These are phyloP conservation scores for Cordyceps fumosorosea DNA, from an alignment of 2,329 filamentous ascomycete genomes.

Conservation along the genomic window DNA sequence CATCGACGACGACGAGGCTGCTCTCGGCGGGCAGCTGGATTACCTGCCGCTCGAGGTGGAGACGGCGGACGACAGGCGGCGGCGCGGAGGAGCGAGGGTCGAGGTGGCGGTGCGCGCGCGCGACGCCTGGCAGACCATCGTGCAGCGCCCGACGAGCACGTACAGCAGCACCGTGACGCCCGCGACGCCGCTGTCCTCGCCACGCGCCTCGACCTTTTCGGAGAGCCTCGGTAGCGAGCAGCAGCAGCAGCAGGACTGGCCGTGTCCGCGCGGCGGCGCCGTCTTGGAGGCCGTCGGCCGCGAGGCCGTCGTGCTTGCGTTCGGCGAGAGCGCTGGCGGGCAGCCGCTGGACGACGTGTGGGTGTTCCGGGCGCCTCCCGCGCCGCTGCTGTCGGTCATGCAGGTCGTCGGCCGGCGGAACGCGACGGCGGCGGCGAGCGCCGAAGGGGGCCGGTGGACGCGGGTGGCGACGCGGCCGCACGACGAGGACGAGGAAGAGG, in stretches of 20 bases:
- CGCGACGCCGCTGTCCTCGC: background rate
- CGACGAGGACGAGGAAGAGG: slow-evolving; percentile 47
- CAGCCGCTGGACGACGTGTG: slow-evolving; percentile 56
- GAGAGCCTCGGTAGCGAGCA: too few relatives aligned
- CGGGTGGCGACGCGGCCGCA: slow-evolving; percentile 40
- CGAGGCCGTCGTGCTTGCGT: slow-evolving; percentile 55
- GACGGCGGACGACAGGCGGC: slow-evolving; percentile 41
- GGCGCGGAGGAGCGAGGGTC: slow-evolving; percentile 27
- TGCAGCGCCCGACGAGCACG: slow-evolving; percentile 23
- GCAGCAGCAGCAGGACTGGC: slow-evolving; percentile 39
- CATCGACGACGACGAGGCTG: slow-evolving; percentile 52
- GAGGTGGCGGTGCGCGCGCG: slow-evolving; percentile 46
- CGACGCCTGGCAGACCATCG: slow-evolving; percentile 48
- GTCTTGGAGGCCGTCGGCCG: slow-evolving; percentile 49
- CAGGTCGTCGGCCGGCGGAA: slow-evolving; percentile 46
- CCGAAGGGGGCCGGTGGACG: slow-evolving; percentile 44
- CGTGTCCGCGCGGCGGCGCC: slow-evolving; percentile 46
- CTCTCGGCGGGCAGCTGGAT: slow-evolving; percentile 68
- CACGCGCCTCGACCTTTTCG: background rate
- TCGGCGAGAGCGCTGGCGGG: slow-evolving; percentile 50
- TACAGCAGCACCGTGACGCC: slow-evolving; percentile 10
- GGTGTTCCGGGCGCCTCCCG: slow-evolving; percentile 54
- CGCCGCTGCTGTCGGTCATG: slow-evolving; percentile 47
- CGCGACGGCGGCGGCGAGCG: slow-evolving; percentile 29
- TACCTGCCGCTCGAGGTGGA: slow-evolving; percentile 53